phyloP scores from a whole-genome alignment of 805 yeast genomes.

The Metahyphopichia silvanorum region DNA sequence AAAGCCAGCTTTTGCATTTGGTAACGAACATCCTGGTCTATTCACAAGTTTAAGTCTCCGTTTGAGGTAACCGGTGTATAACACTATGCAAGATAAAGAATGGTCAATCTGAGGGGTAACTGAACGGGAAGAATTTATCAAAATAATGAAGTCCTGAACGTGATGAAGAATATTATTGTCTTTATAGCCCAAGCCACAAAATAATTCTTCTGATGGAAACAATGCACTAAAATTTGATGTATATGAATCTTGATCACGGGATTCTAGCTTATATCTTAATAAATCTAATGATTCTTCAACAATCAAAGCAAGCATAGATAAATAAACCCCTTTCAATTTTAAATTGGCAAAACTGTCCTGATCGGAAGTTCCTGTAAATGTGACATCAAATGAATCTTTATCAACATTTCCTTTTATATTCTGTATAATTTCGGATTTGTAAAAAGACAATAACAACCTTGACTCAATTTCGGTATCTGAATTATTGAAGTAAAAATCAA shows the following conservation, averaged over 20 bases:
- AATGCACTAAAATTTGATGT: conserved; percentile 11
- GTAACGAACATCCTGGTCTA: conserved; percentile 8
- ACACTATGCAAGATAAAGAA: conserved; percentile 15
- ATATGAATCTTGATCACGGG: conserved; percentile 6
- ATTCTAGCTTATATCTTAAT: conserved; percentile 9
- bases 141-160: conserved; percentile 10
- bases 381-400: too few relatives aligned
- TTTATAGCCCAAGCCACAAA: conserved; percentile 13
- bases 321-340: conserved; percentile 21
- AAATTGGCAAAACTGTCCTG: conserved; percentile 12
- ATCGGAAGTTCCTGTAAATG: too few relatives aligned
- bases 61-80: conserved; percentile 20
- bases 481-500: conserved; percentile 4
- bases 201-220: conserved; percentile 22
- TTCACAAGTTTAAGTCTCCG: conserved; percentile 17
- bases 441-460: conserved; percentile 20
- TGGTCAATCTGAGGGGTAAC: neutral
- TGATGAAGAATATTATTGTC: conserved; percentile 7
- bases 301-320: conserved; percentile 27
- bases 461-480: neutral
- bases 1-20: conserved; percentile 14
- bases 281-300: conserved; percentile 28
- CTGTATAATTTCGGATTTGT: conserved; percentile 20
- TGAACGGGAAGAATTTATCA: neutral
- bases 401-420: too few relatives aligned